phyloP scores from a whole-genome alignment of 2,329 filamentous ascomycete genomes.

The Coleophoma cylindrospora region DNA sequence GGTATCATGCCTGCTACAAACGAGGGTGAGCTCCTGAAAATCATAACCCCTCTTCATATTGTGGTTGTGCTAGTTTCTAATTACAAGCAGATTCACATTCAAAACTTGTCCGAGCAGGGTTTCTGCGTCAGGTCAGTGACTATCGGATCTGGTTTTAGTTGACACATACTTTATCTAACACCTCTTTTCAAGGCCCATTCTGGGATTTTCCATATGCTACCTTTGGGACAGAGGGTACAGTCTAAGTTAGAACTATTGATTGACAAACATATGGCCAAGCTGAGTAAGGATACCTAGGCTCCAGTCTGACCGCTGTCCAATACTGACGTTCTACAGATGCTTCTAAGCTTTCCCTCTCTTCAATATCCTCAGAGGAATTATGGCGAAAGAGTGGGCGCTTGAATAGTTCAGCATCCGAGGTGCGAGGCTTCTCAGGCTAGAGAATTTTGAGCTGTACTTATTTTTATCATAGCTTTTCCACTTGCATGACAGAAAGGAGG shows the following conservation, averaged over 20 bases:
- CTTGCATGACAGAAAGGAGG: conserved; percentile 72
- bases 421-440: conserved; percentile 29
- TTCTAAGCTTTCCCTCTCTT: conserved; percentile 77
- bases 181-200: conserved; percentile 62
- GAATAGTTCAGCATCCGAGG: conserved; percentile 67
- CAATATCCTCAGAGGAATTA: conserved; percentile 76
- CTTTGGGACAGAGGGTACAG: conserved; percentile 80
- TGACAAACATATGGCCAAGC: conserved; percentile 77
- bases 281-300: neutral
- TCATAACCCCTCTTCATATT: too few relatives aligned
- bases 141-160: too few relatives aligned
- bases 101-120: conserved; percentile 66
- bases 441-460: conserved; percentile 4
- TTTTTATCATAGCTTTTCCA: conserved; percentile 63
- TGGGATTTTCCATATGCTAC: conserved; percentile 88
- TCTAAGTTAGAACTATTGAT: conserved; percentile 82
- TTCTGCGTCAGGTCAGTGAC: conserved; percentile 59
- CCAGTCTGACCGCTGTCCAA: too few relatives aligned
- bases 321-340: conserved; percentile 47
- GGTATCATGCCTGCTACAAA: conserved; percentile 54
- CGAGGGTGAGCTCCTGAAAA: conserved; percentile 37
- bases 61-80: neutral
- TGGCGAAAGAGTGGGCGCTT: conserved; percentile 84
- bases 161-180: neutral
- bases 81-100: conserved; percentile 54